These are phyloP conservation scores for Xeromyces bisporus DNA, from an alignment of 495 filamentous ascomycete species.

Conservation along the genomic window DNA sequence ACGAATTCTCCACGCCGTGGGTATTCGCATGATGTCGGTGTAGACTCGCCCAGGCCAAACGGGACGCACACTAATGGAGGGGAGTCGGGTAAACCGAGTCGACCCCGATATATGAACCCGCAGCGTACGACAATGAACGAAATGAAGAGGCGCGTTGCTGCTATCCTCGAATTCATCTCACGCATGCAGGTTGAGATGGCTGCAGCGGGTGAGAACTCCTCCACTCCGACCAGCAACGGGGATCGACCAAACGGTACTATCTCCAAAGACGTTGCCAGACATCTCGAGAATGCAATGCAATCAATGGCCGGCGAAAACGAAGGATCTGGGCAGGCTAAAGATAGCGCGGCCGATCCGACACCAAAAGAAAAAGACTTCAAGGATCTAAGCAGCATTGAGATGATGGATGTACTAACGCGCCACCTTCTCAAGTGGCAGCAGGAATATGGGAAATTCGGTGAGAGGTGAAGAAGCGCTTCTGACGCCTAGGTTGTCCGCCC, in stretches of 20 bases:
- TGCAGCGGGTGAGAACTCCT: conserved; percentile 24
- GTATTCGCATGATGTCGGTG: conserved; percentile 43
- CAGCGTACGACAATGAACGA: conserved; percentile 67
- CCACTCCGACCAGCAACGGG: conserved; percentile 20
- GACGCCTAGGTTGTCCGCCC: too few species aligned
- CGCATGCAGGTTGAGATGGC: conserved; percentile 84
- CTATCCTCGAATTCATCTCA: conserved; percentile 78
- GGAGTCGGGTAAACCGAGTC: conserved; percentile 38
- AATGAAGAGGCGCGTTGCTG: conserved; percentile 71
- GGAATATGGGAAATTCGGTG: conserved; percentile 36
- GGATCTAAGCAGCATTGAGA: conserved; percentile 52
- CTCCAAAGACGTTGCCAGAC: conserved; percentile 19
- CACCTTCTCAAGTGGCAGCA: conserved; percentile 67
- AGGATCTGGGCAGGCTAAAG: conserved; percentile 15
- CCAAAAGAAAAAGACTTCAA: conserved; percentile 39
- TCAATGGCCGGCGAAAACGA: conserved; percentile 13
- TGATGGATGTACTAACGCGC: conserved; percentile 67
- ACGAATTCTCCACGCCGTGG: conserved; percentile 45
- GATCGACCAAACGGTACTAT: conserved; percentile 21
- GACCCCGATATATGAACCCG: conserved; percentile 37
- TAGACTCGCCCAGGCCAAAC: conserved; percentile 24
- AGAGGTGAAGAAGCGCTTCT: too few species aligned
- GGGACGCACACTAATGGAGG: conserved; percentile 24
- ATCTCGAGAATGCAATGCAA: conserved; percentile 16
- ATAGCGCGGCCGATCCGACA: conserved; percentile 13